Percentiles rank a stretch among this genome's conserved stretches.
phyloP scores from a whole-genome alignment of 179 eudicot genomes.

The Silene noctiflora region DNA sequence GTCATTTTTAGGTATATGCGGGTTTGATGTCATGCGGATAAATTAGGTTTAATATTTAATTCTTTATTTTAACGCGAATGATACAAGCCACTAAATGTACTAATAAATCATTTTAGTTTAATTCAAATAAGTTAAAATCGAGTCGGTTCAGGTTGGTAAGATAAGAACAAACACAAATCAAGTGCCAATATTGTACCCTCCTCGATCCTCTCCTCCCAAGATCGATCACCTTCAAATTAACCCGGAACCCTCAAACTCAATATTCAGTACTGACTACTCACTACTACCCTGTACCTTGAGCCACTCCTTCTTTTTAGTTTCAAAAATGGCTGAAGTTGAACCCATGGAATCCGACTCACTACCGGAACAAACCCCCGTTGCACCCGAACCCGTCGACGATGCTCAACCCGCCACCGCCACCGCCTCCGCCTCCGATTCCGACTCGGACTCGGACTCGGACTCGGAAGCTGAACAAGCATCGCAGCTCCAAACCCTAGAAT shows the following conservation, averaged over 20 bases:
- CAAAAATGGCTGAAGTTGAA: background rate
- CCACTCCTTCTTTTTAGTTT: background rate
- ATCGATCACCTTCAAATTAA: too few relatives aligned
- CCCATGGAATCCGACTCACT: slow-evolving; percentile 1
- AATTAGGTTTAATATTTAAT: too few relatives aligned
- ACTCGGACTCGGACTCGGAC: slow-evolving; percentile 56
- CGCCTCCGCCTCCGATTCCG: slow-evolving; percentile 31
- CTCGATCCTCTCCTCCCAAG: too few relatives aligned
- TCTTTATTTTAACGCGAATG: too few relatives aligned
- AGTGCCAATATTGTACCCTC: too few relatives aligned
- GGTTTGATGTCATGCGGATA: too few relatives aligned
- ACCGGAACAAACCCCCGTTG: background rate
- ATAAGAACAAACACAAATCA: too few relatives aligned
- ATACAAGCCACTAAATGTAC: too few relatives aligned
- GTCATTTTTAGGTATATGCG: too few relatives aligned
- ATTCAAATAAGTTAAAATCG: too few relatives aligned
- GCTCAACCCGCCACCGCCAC: background rate
- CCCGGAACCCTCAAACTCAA: background rate
- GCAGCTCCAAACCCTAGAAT: slow-evolving; percentile 68
- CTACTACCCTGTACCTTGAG: background rate
- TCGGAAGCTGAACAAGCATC: slow-evolving; percentile 45
- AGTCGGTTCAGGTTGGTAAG: too few relatives aligned
- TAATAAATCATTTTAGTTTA: too few relatives aligned
- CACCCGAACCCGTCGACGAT: background rate
- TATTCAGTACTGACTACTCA: background rate